Base-by-base conservation (phyloP, 2,329 filamentous ascomycete genomes). In the Trichoderma aggressivum region DNA sequence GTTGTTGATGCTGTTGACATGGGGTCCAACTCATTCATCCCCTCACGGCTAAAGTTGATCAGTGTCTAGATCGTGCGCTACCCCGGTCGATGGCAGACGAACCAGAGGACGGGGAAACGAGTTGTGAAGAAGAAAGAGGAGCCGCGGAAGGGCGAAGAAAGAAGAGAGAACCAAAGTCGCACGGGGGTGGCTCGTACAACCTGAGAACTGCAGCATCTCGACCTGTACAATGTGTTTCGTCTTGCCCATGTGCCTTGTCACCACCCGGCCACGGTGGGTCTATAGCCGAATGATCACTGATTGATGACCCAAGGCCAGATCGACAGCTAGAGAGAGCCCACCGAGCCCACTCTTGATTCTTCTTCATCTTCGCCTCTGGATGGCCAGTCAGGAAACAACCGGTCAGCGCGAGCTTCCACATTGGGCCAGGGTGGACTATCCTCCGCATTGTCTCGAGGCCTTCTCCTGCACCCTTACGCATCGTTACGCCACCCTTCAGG, bases 391-490 rank as follows among this genome's bases (percentile, higher is more conserved):
- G 26, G 50, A 58, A 30, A 16, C 36, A 18, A 50, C 21, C 50
- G 47, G 36, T 26, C 62, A 56, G 53, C 55, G 36, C 39, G 59
- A 75, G 72, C 73, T 75, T 69, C 73, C 73, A 60, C 53, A 71
- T 75, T 74, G 32, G 73, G 73, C 36, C 67, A 62, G 73, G 53
- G 39, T 61, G 73, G 61, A 58, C 64, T 26, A 36, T 59, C 55
- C 72, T 74, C 73, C 72, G 60, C 70, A 66, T 67, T 73, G 72
- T 71, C 71, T 60, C 66, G 50, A 62, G 32, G 58, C 64, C 21
- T 55, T 62, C 32, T 69, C 68, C 70, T 74, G 72, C 72, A 71
- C 72, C 73, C 36, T 32, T 50, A 68, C 70, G 70, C 70, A 71
- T 70, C 71, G 53, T 30, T 34, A 63, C 70, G 70, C 70, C 70